Evolutionary conservation across 495 filamentous ascomycete species (phyloP).

Genomic region (Penicillium silybi): DNA sequence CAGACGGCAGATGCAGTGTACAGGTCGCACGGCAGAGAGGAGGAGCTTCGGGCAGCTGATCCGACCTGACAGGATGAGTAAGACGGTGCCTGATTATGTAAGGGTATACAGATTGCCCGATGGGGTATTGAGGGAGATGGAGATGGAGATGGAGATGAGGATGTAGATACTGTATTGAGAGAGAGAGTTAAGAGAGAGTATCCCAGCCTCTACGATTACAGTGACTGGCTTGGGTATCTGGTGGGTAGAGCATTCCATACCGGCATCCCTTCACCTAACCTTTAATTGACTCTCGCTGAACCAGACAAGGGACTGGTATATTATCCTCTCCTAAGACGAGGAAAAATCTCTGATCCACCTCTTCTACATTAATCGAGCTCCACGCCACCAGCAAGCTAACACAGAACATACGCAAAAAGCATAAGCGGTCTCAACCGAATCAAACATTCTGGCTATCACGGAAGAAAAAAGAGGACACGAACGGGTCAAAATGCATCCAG

Average conservation of each 20-base stretch:
- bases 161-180: not conserved
- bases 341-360: too few relatives aligned
- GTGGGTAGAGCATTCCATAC: too few relatives aligned
- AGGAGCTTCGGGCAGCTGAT: not conserved
- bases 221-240: too few relatives aligned
- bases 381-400: too few relatives aligned
- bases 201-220: too few relatives aligned
- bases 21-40: not conserved
- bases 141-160: not conserved
- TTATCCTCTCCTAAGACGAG: too few relatives aligned
- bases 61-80: too few relatives aligned
- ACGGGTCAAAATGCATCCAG: not conserved
- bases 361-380: too few relatives aligned
- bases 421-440: not conserved
- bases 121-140: not conserved
- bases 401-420: not conserved
- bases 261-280: too few relatives aligned
- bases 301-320: too few relatives aligned
- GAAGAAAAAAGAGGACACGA: not conserved
- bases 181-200: too few relatives aligned
- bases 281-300: too few relatives aligned
- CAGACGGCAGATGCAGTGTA: not conserved
- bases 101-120: not conserved
- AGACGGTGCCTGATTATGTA: not conserved
- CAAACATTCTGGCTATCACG: conserved; percentile 10